Evolutionary conservation across 176 grass and related monocot genomes (phyloP).

Genomic region (Neostapfia colusana): DNA sequence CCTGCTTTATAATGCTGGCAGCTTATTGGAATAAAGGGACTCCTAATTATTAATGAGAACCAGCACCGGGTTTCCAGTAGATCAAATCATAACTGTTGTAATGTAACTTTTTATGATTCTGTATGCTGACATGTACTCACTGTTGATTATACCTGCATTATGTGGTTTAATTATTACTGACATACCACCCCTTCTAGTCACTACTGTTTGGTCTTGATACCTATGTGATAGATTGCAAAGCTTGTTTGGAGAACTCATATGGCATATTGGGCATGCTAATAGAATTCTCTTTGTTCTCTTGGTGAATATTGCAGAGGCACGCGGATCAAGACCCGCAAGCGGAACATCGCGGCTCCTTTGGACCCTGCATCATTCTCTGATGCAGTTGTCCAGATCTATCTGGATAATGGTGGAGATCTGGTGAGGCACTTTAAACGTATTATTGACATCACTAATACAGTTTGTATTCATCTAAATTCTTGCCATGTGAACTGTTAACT

Average conservation of each 20-base stretch:
- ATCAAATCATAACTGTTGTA: not conserved
- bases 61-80: too few relatives aligned
- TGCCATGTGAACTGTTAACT: not conserved
- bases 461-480: not conserved
- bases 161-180: too few relatives aligned
- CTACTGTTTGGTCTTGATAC: too few relatives aligned
- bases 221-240: too few relatives aligned
- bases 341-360: conserved; percentile 89
- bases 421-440: conserved; percentile 42
- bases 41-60: too few relatives aligned
- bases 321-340: conserved; percentile 99
- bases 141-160: not conserved
- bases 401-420: conserved; percentile 98
- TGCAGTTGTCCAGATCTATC: conserved; percentile 98
- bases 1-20: too few relatives aligned
- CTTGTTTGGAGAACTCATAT: too few relatives aligned
- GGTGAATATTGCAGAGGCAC: conserved; percentile 60
- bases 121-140: not conserved
- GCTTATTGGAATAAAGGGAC: too few relatives aligned
- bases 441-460: conserved; percentile 4
- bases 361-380: conserved; percentile 98
- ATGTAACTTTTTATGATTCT: not conserved
- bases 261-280: too few relatives aligned
- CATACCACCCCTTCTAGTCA: too few relatives aligned
- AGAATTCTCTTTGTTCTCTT: not conserved